Base-by-base conservation (phyloP, 805 yeast genomes). In the Sungouiozyma intestinalis region DNA sequence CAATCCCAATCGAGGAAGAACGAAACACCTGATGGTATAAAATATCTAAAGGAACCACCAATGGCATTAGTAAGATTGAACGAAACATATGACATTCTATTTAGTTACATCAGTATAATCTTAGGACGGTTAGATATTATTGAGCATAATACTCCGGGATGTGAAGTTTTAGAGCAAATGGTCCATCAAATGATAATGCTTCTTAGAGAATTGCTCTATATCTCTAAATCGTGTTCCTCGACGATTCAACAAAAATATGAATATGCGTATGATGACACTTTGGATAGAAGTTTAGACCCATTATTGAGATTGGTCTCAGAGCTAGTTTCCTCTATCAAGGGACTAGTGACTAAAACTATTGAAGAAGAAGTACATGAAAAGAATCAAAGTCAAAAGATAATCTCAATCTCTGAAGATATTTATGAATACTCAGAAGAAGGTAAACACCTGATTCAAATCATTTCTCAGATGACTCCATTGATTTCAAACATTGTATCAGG, bases 61-160 rank as follows among this genome's bases (percentile, higher is more conserved):
- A 62, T 65, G 42, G 85, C 85, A 0, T 68, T 73, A 43, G 72
- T 68, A 42, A 66, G 94, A 50, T 64, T 82, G 18, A 72, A 76
- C 19, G 88, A 82, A 57, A 72, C 82, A 34, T 73, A 80, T 50
- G 72, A 74, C 20, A 65, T 79, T 4, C 53, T 81, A 14, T 73
- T 74, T 51, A 67, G 75, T 1, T 83, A 83, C 52, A 65, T 82
- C 48, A 79, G 81, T 2, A 53, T 84, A 48, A 73, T 83, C 8
- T 68, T 81, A 14, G 94, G 94, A n/a, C 64, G 94, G 51, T 62
- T 84, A 48, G 92, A 84, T 57, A 67, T 84, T 59, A 76, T 83
- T 31, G 92, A 84, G 54, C 81, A 79, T 50, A 83, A 82, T 54
- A 71, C 77, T 3, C 67, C 67, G 15, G 90, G 90, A 2, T 78